Evolutionary conservation across 2,329 filamentous ascomycete genomes (phyloP).

Genomic region (Colletotrichum aenigma): DNA sequence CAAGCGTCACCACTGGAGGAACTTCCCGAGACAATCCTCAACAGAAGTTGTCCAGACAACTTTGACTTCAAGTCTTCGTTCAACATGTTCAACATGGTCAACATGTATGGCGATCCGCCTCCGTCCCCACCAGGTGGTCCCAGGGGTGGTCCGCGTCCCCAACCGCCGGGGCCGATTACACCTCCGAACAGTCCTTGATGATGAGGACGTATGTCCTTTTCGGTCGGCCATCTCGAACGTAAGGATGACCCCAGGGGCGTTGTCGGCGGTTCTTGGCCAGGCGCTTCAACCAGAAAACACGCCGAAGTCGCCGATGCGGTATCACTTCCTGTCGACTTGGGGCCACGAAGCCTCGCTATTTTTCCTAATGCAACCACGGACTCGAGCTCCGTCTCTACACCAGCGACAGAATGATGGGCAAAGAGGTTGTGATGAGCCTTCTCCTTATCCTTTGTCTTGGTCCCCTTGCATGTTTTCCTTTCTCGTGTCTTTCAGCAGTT

Average conservation of each 20-base stretch:
- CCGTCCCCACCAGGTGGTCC: background rate
- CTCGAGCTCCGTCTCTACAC: background rate
- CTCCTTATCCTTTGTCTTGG: background rate
- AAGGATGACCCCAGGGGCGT: background rate
- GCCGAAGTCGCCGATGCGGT: background rate
- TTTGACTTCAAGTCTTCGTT: background rate
- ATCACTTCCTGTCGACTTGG: background rate
- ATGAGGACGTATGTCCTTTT: background rate
- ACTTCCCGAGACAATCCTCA: background rate
- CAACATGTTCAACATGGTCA: background rate
- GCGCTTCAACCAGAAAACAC: background rate
- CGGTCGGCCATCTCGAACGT: background rate
- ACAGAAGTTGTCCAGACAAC: background rate
- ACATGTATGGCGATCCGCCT: background rate
- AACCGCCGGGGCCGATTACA: background rate
- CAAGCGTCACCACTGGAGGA: background rate
- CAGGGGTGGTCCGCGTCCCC: background rate
- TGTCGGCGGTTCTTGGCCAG: background rate
- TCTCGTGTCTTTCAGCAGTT: background rate
- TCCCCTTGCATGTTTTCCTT: background rate
- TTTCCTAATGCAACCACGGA: background rate
- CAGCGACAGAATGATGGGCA: background rate
- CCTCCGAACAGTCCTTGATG: background rate
- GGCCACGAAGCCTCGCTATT: background rate
- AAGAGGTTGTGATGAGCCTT: background rate